Evolutionary conservation across 1,139 yeast species (phyloP), one percentile per base, ranked within the genome.

Genomic region (Yamadazyma kanchanaburiensis): DNA sequence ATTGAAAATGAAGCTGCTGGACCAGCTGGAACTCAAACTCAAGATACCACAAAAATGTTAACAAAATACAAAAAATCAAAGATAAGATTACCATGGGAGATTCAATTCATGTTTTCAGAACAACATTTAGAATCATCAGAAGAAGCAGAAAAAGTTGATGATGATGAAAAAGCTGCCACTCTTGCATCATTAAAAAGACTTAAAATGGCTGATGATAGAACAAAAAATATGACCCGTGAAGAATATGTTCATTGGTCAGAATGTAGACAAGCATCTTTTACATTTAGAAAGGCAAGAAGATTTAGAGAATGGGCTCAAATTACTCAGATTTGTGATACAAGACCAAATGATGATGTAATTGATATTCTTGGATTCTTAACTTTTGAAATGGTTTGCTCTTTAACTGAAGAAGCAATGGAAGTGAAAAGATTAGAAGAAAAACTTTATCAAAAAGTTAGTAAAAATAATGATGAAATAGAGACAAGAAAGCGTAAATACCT

Each of bases 231-330:
- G 99, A 91, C 98, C 0, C 80, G 81, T 47, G 96, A 91, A 49
- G 98, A 91, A 53, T 91, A 91, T 48, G 98, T 89, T 12, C 98
- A 94, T 55, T 91, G 97, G 96, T 84, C 95, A 10, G 99, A 91
- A 53, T 91, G 98, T 60, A 76, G 99, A 42, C 98, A 91, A 55
- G 98, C 98, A 1, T 81, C 94, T 34, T 94, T 91, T 53, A 94
- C 98, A 0, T 91, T 88, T 49, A 71, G 97, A 46, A 91, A 94
- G 55, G 86, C 85, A 12, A 87, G 89, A 53, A 67, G 96, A 49
- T 91, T 91, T 52, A 74, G 94, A 49, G 99, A 91, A 51, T 91
- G 98, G 98, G 94, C 95, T 6, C 95, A 94, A 12, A 77, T 91
- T 29, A 62, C 87, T 0, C 83, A 79, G 34, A 60, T 94, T 27